Evolutionary conservation across 257 asterid genomes (phyloP), one percentile per base, ranked within the genome.

Genomic region (Solanum megistacrolobum): DNA sequence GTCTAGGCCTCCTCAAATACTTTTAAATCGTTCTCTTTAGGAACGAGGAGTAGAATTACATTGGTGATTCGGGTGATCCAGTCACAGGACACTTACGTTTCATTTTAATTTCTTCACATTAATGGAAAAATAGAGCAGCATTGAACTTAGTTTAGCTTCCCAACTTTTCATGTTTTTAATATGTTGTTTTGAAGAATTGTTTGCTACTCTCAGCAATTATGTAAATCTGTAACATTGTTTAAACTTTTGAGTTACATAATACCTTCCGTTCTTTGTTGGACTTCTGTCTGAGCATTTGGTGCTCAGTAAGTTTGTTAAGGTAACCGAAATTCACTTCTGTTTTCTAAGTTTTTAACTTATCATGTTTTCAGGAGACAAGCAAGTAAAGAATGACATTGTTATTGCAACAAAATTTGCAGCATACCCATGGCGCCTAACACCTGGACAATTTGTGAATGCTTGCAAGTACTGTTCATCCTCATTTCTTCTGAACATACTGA

Each of bases 371-470:
- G 99, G 98, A 68, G 91, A 88, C 82, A 87, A 91, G 92, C 91
- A 90, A 90, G 91, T 38, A 83, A 87, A 86, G 88, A 93, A 92
- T 88, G 89, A 92, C 58, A 91, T 96, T 34, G 93, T 95, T 83
- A 93, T 97, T 73, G 99, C 99, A 12, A 95, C 98, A 12, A 96
- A 97, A 89, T 96, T 97, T 83, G 99, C 99, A 82, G 99, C 99
- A 14, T 97, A 96, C 88, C 99, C 99, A 0, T 97, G 99, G 99
- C 98, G 99, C 74, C 78, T 96, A 81, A 97, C 98, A 32, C 98
- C 98, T 48, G 93, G 93, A 82, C 98, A 96, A 84, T 96, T 97
- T 81, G 98, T 97, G 52, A 90, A 92, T 89, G 99, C 99, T 90
- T 95, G 98, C 98, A 92, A 93, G 99, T 95, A 91, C 25, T 91